Evolutionary conservation across 768 basidiomycete genomes (phyloP), one percentile per base, ranked within the genome.

Genomic region (Mycena rosella): DNA sequence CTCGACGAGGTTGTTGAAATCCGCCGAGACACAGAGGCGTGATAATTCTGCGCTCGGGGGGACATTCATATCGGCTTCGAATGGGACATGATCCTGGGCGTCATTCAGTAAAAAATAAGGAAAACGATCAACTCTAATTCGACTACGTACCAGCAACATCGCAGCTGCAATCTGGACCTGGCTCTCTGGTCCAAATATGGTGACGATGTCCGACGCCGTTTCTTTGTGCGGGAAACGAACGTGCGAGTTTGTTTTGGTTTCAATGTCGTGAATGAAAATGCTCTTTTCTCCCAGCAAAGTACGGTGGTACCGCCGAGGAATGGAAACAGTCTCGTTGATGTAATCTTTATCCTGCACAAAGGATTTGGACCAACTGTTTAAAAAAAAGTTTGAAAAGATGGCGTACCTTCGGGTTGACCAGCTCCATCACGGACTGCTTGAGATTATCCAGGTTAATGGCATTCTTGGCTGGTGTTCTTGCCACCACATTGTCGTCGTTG

Each of bases 391-490:
- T 27, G 17, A 48, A 34, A 30, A 40, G 13, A 48, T 7, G 26
- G 70, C 86, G 61, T 65, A 95, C 96, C 90, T 98, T 98, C 30
- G 96, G 95, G 77, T 93, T 95, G 36, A 99, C 96, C 74, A 98
- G 84, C 80, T 98, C 96, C 96, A 99, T 97, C 59, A 99, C 95
- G 55, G 94, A 92, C 77, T 93, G 92, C 83, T 96, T 98, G 73
- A 99, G 82, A 76, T 96, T 94, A 73, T 98, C 96, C 75, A 99
- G 80, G 78, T 96, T 96, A 76, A 92, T 91, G 26, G 95, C 93
- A 75, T 99, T 99, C 86, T 99, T 99, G 38, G 96, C 95, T 9
- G 97, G 97, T 2, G 97, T 99, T 56, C 97, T 87, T n/a, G 96
- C 97, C 45, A 99, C 89, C 55, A 99, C 97, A 75, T 99, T 99